Evolutionary conservation across 2,329 filamentous ascomycete species (phyloP).

Genomic region (Aureobasidium subglaciale): DNA sequence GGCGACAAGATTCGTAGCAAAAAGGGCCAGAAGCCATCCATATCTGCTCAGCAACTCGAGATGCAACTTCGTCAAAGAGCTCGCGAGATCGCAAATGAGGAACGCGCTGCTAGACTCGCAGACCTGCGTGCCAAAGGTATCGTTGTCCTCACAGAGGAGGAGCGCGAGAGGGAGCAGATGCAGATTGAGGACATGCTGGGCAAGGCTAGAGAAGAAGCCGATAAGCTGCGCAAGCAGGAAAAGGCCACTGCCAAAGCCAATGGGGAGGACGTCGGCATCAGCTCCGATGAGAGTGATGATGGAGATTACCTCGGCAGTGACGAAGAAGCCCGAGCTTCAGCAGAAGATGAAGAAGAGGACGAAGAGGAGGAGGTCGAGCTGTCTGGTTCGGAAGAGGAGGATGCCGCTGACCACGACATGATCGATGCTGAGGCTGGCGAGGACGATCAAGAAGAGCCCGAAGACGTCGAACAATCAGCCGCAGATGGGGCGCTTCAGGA

Average conservation of each 20-base stretch:
- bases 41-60: constrained; percentile 66
- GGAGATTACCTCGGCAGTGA: constrained; percentile 38
- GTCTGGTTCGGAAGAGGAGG: constrained; percentile 21
- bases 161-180: constrained; percentile 72
- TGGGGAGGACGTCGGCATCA: constrained; percentile 39
- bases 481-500: constrained; percentile 21
- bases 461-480: constrained; percentile 12
- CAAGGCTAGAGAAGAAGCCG: constrained; percentile 72
- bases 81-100: constrained; percentile 69
- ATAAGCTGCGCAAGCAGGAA: constrained; percentile 71
- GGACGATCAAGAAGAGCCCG: constrained; percentile 30
- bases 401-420: constrained; percentile 27
- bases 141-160: constrained; percentile 74
- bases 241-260: constrained; percentile 64
- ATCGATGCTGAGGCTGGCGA: constrained; percentile 25
- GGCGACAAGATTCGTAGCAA: constrained; percentile 44
- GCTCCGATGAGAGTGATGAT: constrained; percentile 52
- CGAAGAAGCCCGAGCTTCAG: constrained; percentile 30
- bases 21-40: constrained; percentile 51
- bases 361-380: constrained; percentile 21
- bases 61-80: constrained; percentile 62
- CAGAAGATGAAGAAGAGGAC: constrained; percentile 30
- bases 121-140: constrained; percentile 73
- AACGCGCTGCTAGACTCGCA: constrained; percentile 70
- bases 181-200: constrained; percentile 84